A percentile compares a stretch with the other conserved stretches of the same genome.
These are phyloP conservation scores for Leccinum pachyderme DNA, from an alignment of 1,284 basidiomycete species.

Conservation along the genomic window DNA sequence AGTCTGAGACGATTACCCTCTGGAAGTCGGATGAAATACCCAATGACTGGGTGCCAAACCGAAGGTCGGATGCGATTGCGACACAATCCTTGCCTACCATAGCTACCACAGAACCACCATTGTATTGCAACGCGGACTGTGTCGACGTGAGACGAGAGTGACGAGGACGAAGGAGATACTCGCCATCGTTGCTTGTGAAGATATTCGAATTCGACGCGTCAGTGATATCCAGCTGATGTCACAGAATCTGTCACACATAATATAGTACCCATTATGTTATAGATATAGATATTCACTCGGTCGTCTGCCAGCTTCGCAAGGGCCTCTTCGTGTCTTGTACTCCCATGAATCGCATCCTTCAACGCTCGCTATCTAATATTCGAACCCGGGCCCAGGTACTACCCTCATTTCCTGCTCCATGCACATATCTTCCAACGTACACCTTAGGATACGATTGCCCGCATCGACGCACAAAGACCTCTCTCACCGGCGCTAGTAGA, in stretches of 20 bases:
- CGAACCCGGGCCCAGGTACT: constrained; percentile 23
- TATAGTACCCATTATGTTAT: no score
- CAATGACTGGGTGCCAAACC: constrained; percentile 88
- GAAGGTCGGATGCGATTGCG: constrained; percentile 94
- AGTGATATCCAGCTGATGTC: constrained; percentile 10
- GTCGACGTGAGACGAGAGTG: constrained; percentile 8
- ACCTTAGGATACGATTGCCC: constrained; percentile 43
- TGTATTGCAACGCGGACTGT: constrained; percentile 83
- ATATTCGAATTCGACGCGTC: constrained; percentile 24
- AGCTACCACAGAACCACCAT: constrained; percentile 97
- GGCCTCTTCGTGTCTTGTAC: no score
- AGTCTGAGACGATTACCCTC: constrained; percentile 57
- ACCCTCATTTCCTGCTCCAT: background rate
- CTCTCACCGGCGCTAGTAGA: constrained; percentile 62
- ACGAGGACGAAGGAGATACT: constrained; percentile 11
- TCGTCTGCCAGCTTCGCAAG: no score
- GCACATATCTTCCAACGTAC: background rate
- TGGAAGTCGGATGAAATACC: constrained; percentile 92
- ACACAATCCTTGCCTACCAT: constrained; percentile 99
- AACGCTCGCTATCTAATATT: constrained; percentile 22
- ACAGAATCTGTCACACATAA: constrained; percentile 6
- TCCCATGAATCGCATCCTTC: constrained; percentile 17
- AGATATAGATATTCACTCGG: no score
- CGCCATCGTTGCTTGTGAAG: constrained; percentile 22
- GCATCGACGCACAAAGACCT: constrained; percentile 47